Conservation (phyloP, 2,329 filamentous ascomycete genomes). For the Chaetomiaceae sp. region DNA sequence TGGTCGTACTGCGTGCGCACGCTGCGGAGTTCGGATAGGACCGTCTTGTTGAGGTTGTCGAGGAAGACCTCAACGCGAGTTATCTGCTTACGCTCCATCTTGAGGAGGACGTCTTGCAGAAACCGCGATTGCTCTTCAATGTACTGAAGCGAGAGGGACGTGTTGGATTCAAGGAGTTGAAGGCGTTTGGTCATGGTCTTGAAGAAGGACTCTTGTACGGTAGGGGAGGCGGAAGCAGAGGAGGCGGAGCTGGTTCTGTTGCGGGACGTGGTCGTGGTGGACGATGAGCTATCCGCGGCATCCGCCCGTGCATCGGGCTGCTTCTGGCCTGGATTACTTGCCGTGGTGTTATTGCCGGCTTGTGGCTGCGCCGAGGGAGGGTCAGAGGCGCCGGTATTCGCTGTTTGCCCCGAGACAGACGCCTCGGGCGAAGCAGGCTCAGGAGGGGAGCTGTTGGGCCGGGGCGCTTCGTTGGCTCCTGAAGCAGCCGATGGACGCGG, state of each 20-base stretch:
- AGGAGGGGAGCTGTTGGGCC: conserved; percentile 12
- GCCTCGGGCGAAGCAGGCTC: conserved; percentile 7
- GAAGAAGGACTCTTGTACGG: conserved; percentile 96
- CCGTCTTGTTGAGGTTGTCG: conserved; percentile 79
- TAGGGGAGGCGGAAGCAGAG: conserved; percentile 59
- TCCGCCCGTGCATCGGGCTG: conserved; percentile 5
- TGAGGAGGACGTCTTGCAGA: conserved; percentile 78
- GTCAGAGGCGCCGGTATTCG: conserved; percentile 1
- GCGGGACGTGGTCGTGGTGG: conserved; percentile 27
- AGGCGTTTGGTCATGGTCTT: conserved; percentile 93
- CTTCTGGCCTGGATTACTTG: conserved; percentile 12
- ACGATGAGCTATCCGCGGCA: conserved; percentile 6
- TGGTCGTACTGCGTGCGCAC: conserved; percentile 89
- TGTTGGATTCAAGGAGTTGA: conserved; percentile 85
- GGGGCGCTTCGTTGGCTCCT: conserved; percentile 5
- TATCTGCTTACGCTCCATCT: conserved; percentile 82
- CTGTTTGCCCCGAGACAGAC: conserved; percentile 9
- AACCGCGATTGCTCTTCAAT: conserved; percentile 94
- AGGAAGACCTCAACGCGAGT: conserved; percentile 79
- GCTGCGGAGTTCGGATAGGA: conserved; percentile 72
- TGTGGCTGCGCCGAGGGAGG: conserved; percentile 2
- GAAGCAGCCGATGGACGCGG: conserved; percentile 9
- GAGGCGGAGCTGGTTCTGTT: conserved; percentile 37
- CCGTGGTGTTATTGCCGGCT: conserved; percentile 3
- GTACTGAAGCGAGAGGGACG: conserved; percentile 87